Evolutionary conservation across 495 filamentous ascomycete species (phyloP).

Genomic region (Podospora comata): DNA sequence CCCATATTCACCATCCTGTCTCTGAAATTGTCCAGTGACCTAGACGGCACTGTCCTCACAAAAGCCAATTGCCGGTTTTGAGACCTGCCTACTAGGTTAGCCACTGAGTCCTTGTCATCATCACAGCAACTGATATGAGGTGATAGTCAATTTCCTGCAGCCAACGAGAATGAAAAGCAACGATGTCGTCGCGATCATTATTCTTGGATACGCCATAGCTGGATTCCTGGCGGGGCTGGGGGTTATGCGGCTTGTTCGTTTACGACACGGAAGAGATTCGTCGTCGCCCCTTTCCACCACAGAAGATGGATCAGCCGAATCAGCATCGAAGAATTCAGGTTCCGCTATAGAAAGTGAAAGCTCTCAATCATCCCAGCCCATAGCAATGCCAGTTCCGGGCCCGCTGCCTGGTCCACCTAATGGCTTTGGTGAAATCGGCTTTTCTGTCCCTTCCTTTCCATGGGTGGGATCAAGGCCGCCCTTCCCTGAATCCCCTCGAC

Average conservation of each 20-base stretch:
- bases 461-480: neutral
- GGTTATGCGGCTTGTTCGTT: slow-evolving; percentile 9
- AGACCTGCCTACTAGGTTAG: no score
- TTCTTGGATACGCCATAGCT: slow-evolving; percentile 13
- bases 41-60: no score
- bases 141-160: neutral
- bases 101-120: no score
- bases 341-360: neutral
- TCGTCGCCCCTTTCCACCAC: neutral
- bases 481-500: neutral
- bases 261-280: neutral
- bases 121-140: neutral
- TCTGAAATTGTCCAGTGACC: no score
- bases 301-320: neutral
- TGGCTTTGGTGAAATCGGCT: neutral
- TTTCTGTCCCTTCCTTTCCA: neutral
- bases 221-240: neutral
- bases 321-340: neutral
- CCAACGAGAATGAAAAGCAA: slow-evolving; percentile 15
- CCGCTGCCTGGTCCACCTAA: neutral
- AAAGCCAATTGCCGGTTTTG: no score
- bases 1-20: no score
- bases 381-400: slow-evolving; percentile 1
- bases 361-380: neutral
- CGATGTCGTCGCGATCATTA: slow-evolving; percentile 16